Conservation (phyloP, 176 grass and related monocot genomes). For the Rhynchospora tenuis region DNA sequence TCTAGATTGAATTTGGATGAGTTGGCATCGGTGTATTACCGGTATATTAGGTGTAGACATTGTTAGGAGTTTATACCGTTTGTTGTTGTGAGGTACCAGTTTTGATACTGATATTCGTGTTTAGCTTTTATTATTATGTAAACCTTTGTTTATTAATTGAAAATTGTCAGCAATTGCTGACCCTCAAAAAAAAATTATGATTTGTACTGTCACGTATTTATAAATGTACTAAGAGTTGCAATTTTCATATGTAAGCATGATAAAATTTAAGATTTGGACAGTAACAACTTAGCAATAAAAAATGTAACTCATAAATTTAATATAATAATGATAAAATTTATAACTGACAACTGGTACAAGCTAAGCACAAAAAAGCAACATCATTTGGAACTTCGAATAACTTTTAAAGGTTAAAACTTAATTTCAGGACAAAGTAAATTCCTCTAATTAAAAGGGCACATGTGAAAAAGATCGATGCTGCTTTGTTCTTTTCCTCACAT, state of each 20-base stretch:
- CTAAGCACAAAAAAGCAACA: not conserved
- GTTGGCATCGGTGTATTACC: too few relatives aligned
- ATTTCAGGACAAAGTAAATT: too few relatives aligned
- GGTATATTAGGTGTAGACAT: too few relatives aligned
- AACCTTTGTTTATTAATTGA: too few relatives aligned
- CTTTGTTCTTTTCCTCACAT: constrained; percentile 27
- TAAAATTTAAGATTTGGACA: not conserved
- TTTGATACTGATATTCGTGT: too few relatives aligned
- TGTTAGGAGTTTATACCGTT: too few relatives aligned
- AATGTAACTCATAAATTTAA: not conserved
- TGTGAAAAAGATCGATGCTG: not conserved
- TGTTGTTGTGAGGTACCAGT: too few relatives aligned
- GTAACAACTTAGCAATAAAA: not conserved
- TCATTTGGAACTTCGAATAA: not conserved
- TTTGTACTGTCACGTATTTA: not conserved
- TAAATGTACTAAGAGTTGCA: not conserved
- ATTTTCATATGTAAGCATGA: not conserved
- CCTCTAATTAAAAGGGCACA: not conserved
- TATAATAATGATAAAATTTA: not conserved
- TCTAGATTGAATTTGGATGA: too few relatives aligned
- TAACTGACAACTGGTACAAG: not conserved
- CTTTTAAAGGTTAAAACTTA: too few relatives aligned
- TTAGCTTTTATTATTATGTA: too few relatives aligned
- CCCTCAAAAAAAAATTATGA: too few relatives aligned
- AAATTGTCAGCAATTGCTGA: too few relatives aligned